Conservation (phyloP, 345 rosid species). For the Corymbia maculata region DNA sequence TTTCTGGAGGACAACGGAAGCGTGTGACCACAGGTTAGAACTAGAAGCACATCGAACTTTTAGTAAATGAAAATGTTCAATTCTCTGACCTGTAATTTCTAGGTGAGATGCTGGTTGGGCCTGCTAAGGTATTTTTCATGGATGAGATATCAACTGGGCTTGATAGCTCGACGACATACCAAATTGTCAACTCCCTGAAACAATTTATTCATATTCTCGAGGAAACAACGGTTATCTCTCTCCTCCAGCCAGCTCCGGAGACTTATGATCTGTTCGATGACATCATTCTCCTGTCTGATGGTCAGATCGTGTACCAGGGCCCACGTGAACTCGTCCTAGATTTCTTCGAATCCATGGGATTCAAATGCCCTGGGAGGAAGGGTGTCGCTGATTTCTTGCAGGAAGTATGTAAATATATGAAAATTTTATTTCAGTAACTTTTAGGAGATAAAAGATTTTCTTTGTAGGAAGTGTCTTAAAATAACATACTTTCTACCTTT, state of each 20-base stretch:
- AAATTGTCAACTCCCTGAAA: conserved; percentile 49
- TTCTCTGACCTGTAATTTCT: neutral
- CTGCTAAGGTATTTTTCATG: conserved; percentile 54
- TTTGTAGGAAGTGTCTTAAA: neutral
- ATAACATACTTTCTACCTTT: neutral
- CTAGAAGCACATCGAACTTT: no score
- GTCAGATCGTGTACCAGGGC: conserved; percentile 64
- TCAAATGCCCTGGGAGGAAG: conserved; percentile 68
- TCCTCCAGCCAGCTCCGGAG: conserved; percentile 79
- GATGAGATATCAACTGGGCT: conserved; percentile 77
- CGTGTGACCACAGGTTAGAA: no score
- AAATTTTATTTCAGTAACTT: neutral
- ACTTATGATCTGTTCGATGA: conserved; percentile 75
- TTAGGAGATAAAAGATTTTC: neutral
- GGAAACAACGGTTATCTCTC: conserved; percentile 63
- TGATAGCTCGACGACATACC: conserved; percentile 70
- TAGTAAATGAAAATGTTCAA: no score
- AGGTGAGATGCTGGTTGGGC: conserved; percentile 79
- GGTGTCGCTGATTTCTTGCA: conserved; percentile 74
- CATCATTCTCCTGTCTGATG: conserved; percentile 52
- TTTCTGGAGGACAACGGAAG: no score
- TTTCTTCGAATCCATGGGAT: conserved; percentile 54
- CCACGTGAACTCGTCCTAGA: conserved; percentile 44
- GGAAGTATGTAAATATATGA: conserved; percentile 33
- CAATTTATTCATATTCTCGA: conserved; percentile 41